Evolutionary conservation across 768 basidiomycete genomes (phyloP).

Genomic region (Leccinum olivaceopallidum): DNA sequence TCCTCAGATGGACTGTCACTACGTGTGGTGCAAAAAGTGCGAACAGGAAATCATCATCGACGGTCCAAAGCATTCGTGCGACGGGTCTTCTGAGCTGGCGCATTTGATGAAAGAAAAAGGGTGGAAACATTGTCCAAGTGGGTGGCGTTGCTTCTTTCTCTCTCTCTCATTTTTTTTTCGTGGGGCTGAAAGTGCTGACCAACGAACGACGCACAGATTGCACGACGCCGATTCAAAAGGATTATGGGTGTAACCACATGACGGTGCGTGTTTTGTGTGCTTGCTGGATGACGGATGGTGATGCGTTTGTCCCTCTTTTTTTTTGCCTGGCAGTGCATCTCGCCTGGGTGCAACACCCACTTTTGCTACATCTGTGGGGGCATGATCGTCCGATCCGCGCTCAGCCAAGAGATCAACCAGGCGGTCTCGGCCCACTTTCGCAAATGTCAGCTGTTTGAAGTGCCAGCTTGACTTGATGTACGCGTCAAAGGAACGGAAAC

Average conservation of each 20-base stretch:
- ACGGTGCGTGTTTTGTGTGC: conserved; percentile 33
- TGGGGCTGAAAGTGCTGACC: background rate
- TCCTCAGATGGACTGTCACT: conserved; percentile 45
- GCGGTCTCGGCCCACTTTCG: conserved; percentile 36
- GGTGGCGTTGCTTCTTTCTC: conserved; percentile 8
- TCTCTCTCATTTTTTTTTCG: background rate
- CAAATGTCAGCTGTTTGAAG: conserved; percentile 39
- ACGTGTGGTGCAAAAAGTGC: conserved; percentile 65
- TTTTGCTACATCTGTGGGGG: conserved; percentile 56
- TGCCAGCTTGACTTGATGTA: conserved; percentile 20
- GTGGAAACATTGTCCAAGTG: conserved; percentile 67
- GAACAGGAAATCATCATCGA: conserved; percentile 38
- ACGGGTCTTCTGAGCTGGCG: conserved; percentile 55
- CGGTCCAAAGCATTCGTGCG: conserved; percentile 54
- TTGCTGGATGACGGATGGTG: background rate
- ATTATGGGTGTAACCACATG: conserved; percentile 60
- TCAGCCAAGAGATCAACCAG: conserved; percentile 30
- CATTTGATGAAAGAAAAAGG: conserved; percentile 52
- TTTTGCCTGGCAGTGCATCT: conserved; percentile 43
- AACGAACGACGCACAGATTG: conserved; percentile 35
- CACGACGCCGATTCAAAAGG: conserved; percentile 50
- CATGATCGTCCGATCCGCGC: conserved; percentile 43
- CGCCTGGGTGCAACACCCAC: conserved; percentile 61
- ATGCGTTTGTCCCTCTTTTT: background rate
- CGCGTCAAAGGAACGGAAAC: background rate